A percentile compares a stretch with the other conserved stretches of the same genome.
Conservation (phyloP, 192 early-diverging fungal genomes). For the Ramicandelaber brevisporus region DNA sequence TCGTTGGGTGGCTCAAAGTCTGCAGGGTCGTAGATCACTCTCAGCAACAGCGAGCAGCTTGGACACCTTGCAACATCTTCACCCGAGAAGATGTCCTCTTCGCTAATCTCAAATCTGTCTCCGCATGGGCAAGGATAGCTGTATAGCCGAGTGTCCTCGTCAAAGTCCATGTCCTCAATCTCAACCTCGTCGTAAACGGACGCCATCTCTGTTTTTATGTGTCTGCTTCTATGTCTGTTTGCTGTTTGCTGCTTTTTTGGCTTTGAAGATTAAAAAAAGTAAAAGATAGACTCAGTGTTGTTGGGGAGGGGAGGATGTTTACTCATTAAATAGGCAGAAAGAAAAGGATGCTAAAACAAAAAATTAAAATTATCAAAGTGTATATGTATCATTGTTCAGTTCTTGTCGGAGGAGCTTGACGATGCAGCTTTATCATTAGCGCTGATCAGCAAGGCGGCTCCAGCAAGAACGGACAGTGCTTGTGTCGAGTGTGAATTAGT, state of each 20-base stretch:
- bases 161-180: slow-evolving; percentile 81
- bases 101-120: slow-evolving; percentile 71
- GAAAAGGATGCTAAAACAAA: too few species aligned
- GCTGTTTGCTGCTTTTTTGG: background rate
- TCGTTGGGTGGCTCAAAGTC: slow-evolving; percentile 9
- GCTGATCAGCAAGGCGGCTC: too few species aligned
- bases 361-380: too few species aligned
- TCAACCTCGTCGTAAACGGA: slow-evolving; percentile 38
- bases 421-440: too few species aligned
- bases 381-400: too few species aligned
- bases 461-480: too few species aligned
- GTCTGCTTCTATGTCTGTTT: background rate
- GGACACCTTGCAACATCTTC: slow-evolving; percentile 81
- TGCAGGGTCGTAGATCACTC: slow-evolving; percentile 67
- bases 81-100: slow-evolving; percentile 48
- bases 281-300: slow-evolving; percentile 9
- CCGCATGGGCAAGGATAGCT: slow-evolving; percentile 93
- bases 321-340: too few species aligned
- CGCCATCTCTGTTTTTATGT: slow-evolving; percentile 5
- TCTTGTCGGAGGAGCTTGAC: too few species aligned
- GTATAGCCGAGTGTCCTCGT: slow-evolving; percentile 57
- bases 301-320: too few species aligned
- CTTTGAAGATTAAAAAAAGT: slow-evolving; percentile 7
- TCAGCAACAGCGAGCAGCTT: slow-evolving; percentile 72
- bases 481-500: too few species aligned